Evolutionary conservation across 202 grass and related monocot genomes (phyloP), one percentile per base, ranked within the genome.

Genomic region (Bolboschoenoplectus hybrid): DNA sequence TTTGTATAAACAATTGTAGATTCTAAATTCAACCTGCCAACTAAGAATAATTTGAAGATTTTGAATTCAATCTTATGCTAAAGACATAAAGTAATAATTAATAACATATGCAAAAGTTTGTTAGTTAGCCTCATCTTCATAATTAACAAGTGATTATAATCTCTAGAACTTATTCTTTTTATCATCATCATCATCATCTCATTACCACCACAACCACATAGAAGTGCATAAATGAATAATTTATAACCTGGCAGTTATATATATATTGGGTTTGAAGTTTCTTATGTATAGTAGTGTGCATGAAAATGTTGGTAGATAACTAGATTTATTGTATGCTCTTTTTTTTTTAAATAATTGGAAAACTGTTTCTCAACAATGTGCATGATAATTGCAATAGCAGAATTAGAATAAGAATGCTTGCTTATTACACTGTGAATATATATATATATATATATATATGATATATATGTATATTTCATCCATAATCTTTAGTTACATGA

Each of bases 381-480:
- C 52, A n/a, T 79, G 10, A 58, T 41, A 80, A 60, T 80, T 80
- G 51, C 75, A 80, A 58, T 40, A 80, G 36, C 8, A 16, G 46
- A 74, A 50, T 49, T 74, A 55, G 65, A 68, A 41, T 41, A 68
- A 12, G 9, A 52, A 74, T 51, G n/a, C 45, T 74, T 51, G 46
- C 20, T 74, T 32, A 12, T 74, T 71, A 71, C 34, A 68, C 12
- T 68, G 36, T 68, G 20, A 63, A 34, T 9, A 0, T 63, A 13
- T 46, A 46, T 46, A 46, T 6, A 34, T 9, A 0, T 63, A 13
- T 46, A 46, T 46, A 46, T 6, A 46, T 46, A 46, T 6, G 7
- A 46, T 46, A 46, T 26, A 26, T 26, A 26, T 26, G 26, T 58
- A 69, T 71, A 70, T 44, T 44, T 44, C 36, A 74, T 50, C n/a